phyloP scores from a whole-genome alignment of 2,329 filamentous ascomycete species.

The Colletotrichum liaoningense region DNA sequence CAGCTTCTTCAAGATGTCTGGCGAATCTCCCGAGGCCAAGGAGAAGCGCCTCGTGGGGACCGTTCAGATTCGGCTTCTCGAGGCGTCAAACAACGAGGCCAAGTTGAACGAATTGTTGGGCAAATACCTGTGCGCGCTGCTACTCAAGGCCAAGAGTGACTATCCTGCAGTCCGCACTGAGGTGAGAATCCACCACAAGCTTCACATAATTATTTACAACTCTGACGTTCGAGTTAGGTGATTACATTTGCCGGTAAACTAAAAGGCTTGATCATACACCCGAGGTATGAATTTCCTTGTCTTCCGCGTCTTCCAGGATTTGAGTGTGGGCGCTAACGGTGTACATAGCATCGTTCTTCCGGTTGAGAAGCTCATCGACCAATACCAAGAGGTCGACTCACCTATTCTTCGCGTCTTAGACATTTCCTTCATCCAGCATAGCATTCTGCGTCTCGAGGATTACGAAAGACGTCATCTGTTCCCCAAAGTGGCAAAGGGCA shows the following conservation, averaged over 20 bases:
- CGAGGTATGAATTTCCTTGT: conserved; percentile 1
- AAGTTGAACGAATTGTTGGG: conserved; percentile 84
- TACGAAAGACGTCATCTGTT: conserved; percentile 78
- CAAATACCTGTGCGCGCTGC: conserved; percentile 81
- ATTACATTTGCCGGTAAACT: conserved; percentile 32
- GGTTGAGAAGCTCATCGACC: conserved; percentile 84
- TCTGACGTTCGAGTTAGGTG: conserved; percentile 11
- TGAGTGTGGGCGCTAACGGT: conserved; percentile 19
- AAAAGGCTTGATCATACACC: conserved; percentile 25
- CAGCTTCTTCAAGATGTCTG: conserved; percentile 26
- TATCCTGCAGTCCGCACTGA: conserved; percentile 75
- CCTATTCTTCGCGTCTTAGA: conserved; percentile 88
- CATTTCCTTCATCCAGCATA: conserved; percentile 89
- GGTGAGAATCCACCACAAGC: background rate
- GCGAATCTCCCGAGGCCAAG: conserved; percentile 33
- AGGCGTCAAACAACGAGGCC: conserved; percentile 83
- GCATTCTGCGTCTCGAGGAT: conserved; percentile 63
- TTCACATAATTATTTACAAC: conserved; percentile 5
- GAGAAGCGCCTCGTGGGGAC: conserved; percentile 80
- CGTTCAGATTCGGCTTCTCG: conserved; percentile 84
- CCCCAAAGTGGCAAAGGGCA: conserved; percentile 75
- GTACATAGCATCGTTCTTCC: conserved; percentile 76
- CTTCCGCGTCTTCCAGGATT: background rate
- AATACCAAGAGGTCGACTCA: conserved; percentile 82
- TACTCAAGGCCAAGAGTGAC: conserved; percentile 88